Conservation (phyloP, 1,139 yeast genomes). For the Taiozyma sp. region DNA sequence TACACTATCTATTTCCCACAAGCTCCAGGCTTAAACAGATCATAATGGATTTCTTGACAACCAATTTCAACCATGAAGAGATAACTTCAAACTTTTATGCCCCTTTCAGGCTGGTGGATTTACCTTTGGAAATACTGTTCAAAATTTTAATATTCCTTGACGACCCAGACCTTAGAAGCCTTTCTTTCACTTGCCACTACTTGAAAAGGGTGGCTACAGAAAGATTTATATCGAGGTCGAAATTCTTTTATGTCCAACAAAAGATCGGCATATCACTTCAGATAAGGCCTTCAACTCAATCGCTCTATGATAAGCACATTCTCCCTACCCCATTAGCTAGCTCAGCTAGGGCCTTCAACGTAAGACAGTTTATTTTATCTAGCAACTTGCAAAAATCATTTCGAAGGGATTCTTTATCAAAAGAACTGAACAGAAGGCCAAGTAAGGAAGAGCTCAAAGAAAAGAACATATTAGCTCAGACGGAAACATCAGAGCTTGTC, state of each 20-base stretch:
- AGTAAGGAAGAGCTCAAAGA: constrained; percentile 12
- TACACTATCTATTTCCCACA: neutral
- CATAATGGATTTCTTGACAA: constrained; percentile 18
- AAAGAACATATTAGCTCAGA: constrained; percentile 13
- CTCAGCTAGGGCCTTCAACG: constrained; percentile 1
- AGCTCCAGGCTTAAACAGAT: neutral
- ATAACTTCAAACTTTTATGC: constrained; percentile 8
- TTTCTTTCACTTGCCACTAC: constrained; percentile 15
- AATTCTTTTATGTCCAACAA: constrained; percentile 16
- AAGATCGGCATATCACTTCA: constrained; percentile 13
- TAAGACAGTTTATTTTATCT: constrained; percentile 3
- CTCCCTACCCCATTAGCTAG: constrained; percentile 10
- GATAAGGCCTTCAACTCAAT: constrained; percentile 10
- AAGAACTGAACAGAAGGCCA: constrained; percentile 17
- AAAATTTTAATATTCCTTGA: constrained; percentile 19
- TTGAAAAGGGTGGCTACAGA: constrained; percentile 15
- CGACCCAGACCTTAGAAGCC: constrained; percentile 15
- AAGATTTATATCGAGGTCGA: constrained; percentile 15
- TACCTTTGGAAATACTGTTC: constrained; percentile 20
- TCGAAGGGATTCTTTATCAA: constrained; percentile 14
- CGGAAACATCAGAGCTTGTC: constrained; percentile 9
- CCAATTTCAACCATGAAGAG: constrained; percentile 12
- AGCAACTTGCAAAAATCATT: constrained; percentile 14
- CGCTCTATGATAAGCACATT: constrained; percentile 13
- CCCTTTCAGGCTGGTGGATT: constrained; percentile 14